Evolutionary conservation across 257 asterid species (phyloP).

Genomic region (Paraleonurus japonicus): DNA sequence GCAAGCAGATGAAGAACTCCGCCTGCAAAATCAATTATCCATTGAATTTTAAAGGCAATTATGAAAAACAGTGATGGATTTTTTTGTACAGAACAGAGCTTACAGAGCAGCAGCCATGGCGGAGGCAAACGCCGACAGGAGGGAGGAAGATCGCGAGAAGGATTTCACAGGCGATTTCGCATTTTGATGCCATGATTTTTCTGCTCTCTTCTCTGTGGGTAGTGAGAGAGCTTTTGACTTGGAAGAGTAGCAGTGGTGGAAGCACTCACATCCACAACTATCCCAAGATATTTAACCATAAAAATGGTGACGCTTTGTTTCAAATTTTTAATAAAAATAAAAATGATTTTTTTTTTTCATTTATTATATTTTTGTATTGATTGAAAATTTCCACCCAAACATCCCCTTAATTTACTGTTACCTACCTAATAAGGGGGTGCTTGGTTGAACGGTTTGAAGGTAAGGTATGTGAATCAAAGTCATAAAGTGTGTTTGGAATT

Average conservation of each 20-base stretch:
- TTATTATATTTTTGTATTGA: too few relatives aligned
- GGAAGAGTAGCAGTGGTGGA: background rate
- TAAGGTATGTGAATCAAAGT: too few relatives aligned
- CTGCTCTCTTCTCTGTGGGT: background rate
- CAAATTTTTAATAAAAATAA: too few relatives aligned
- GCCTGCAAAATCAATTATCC: slow-evolving; percentile 31
- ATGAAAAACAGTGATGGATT: background rate
- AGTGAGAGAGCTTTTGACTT: background rate
- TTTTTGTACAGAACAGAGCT: background rate
- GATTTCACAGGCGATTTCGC: slow-evolving; percentile 59
- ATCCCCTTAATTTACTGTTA: too few relatives aligned
- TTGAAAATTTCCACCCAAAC: too few relatives aligned
- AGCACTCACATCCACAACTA: too few relatives aligned
- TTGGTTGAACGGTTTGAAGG: too few relatives aligned
- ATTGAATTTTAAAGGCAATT: background rate
- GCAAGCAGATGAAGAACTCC: slow-evolving; percentile 68
- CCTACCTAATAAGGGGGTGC: too few relatives aligned
- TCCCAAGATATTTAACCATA: too few relatives aligned
- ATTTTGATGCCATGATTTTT: slow-evolving; percentile 44
- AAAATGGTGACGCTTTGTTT: too few relatives aligned
- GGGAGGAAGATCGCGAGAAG: slow-evolving; percentile 71
- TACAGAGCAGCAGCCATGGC: slow-evolving; percentile 86
- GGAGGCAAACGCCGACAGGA: slow-evolving; percentile 85
- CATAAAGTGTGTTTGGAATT: too few relatives aligned
- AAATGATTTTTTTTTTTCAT: too few relatives aligned